These are phyloP conservation scores for Aureobasidium sp. DNA, from an alignment of 2,329 filamentous ascomycete species.

Conservation along the genomic window DNA sequence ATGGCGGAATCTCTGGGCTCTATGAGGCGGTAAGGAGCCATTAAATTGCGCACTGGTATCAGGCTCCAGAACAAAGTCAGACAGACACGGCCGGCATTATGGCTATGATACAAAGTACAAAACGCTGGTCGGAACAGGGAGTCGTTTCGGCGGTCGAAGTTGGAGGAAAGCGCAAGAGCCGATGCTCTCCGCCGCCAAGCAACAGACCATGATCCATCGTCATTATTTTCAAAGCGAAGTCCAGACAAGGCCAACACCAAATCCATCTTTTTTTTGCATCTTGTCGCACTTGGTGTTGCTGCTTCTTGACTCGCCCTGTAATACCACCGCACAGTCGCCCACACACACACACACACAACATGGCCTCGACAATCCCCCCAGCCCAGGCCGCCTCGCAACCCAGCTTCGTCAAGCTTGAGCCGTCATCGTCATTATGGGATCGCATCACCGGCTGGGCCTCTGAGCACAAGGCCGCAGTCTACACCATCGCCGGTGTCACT, in stretches of 20 bases:
- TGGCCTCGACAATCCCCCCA: conserved; percentile 8
- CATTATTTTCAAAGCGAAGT: too few species aligned
- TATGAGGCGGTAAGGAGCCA: too few species aligned
- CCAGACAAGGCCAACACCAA: too few species aligned
- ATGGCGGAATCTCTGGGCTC: background rate
- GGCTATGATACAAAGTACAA: too few species aligned
- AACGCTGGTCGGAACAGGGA: too few species aligned
- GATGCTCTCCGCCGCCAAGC: too few species aligned
- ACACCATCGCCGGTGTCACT: conserved; percentile 91
- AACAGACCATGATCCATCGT: too few species aligned
- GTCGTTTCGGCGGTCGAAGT: too few species aligned
- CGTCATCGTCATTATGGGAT: conserved; percentile 66
- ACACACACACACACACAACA: background rate
- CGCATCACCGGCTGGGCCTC: conserved; percentile 85
- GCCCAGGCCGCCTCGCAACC: conserved; percentile 3
- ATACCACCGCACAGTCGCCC: background rate
- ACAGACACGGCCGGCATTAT: too few species aligned
- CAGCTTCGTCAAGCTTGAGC: conserved; percentile 15
- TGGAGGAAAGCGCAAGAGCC: too few species aligned
- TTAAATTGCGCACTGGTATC: too few species aligned
- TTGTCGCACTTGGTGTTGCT: background rate
- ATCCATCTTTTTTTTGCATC: conserved; percentile 7
- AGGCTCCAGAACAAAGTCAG: too few species aligned
- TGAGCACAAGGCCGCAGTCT: conserved; percentile 91
- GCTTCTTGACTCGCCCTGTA: conserved; percentile 2